Evolutionary conservation across 208 protist species (phyloP).

Genomic region (Leishmania braziliensis): DNA sequence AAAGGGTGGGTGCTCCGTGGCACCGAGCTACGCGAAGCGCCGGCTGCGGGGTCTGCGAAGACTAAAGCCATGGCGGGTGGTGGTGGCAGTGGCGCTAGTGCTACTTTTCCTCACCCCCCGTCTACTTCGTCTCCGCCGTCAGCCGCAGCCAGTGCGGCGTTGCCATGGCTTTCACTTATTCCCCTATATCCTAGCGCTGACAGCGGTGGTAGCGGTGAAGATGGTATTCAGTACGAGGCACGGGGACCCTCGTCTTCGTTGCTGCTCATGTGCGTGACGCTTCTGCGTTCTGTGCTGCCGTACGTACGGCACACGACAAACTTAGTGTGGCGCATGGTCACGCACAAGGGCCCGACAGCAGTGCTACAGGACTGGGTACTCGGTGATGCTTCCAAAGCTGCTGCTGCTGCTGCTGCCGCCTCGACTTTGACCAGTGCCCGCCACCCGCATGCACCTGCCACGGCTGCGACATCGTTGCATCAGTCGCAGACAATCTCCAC

Average conservation of each 20-base stretch:
- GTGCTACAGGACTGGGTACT: conserved; percentile 33
- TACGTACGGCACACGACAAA: conserved; percentile 12
- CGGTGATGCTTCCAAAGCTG: conserved; percentile 21
- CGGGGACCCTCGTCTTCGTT: background rate
- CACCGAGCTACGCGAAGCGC: conserved; percentile 20
- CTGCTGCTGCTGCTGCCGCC: background rate
- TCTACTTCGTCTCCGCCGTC: background rate
- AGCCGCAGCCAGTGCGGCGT: background rate
- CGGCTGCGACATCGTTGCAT: background rate
- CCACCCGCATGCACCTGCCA: background rate
- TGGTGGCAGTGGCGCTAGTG: background rate
- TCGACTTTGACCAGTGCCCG: conserved; percentile 1
- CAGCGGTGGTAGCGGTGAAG: background rate
- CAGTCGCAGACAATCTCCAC: background rate
- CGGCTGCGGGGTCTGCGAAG: background rate
- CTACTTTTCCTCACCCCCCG: background rate
- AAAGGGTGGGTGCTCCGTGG: conserved; percentile 41
- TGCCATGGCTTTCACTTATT: conserved; percentile 21
- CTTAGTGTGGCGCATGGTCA: conserved; percentile 20
- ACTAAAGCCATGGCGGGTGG: background rate
- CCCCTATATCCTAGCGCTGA: background rate
- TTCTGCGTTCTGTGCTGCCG: background rate
- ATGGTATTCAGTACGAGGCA: background rate
- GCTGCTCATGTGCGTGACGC: background rate
- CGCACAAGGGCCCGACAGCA: conserved; percentile 23